phyloP scores from a whole-genome alignment of 305 asterid genomes.

The Fraxinus paxiana region DNA sequence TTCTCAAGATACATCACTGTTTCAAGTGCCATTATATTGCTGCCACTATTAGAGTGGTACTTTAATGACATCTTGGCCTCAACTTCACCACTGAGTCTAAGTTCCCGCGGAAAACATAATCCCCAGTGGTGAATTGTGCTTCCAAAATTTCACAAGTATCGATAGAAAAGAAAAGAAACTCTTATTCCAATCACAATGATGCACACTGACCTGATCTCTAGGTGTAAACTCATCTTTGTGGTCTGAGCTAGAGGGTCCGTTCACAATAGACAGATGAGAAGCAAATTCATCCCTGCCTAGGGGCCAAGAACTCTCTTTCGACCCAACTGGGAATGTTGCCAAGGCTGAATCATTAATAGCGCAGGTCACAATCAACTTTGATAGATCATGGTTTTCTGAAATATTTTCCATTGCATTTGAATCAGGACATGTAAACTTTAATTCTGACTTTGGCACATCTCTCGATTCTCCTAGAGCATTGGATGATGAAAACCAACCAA shows the following conservation, averaged over 20 bases:
- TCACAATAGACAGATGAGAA: constrained; percentile 39
- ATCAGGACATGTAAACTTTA: constrained; percentile 40
- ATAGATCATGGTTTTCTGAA: constrained; percentile 34
- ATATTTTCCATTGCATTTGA: constrained; percentile 33
- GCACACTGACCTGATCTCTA: constrained; percentile 38
- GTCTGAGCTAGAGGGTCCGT: constrained; percentile 35
- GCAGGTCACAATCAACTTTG: constrained; percentile 27
- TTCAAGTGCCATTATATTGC: not conserved
- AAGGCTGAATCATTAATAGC: constrained; percentile 38
- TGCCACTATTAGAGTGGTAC: not conserved
- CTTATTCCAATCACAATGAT: not conserved
- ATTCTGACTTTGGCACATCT: constrained; percentile 37
- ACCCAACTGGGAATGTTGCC: constrained; percentile 33
- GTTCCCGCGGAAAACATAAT: not conserved
- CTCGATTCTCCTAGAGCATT: constrained; percentile 44
- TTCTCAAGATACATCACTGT: not conserved
- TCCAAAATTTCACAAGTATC: not conserved
- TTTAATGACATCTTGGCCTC: not conserved
- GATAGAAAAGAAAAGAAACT: not conserved
- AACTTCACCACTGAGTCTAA: not conserved
- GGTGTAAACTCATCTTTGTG: constrained; percentile 38
- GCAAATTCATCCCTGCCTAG: constrained; percentile 37
- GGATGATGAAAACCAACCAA: constrained; percentile 64
- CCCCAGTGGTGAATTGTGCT: not conserved
- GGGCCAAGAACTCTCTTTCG: constrained; percentile 43